Evolutionary conservation across 2,329 filamentous ascomycete species (phyloP), one percentile per base, ranked within the genome.

Genomic region (Mycogone perniciosa): DNA sequence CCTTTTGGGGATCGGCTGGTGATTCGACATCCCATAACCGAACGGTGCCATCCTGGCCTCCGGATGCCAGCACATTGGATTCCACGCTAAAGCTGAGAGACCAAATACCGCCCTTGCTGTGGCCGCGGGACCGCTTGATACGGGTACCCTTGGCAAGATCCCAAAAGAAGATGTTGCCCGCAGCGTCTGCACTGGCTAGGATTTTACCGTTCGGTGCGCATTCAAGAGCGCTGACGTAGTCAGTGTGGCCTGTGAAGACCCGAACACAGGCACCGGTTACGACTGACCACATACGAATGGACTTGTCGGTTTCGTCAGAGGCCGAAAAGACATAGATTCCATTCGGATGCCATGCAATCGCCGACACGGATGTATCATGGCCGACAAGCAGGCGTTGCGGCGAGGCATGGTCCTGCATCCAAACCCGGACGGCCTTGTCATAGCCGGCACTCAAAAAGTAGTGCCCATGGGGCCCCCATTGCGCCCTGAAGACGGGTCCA

Each of bases 271-370:
- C 84, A 30, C 93, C 93, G 7, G 86, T 92, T 8, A 83, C 80
- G n/a, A 96, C 81, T 7, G 90, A 85, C 93, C 93, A 99, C 92
- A 99, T 97, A 31, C 93, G 85, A 33, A 97, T 88, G 0, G 90
- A 93, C 67, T 92, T 92, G 68, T 99, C 82, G 6, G 76, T 80
- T 63, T 84, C 91, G 58, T 88, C 88, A 9, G 89, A 95, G 4
- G 88, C 90, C 0, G 93, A 96, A 68, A 99, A 96, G 41, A 96
- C 75, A 61, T 97, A 99, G 5, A 87, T 82, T 13, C 89, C 89
- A 64, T 99, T 99, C 0, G 92, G 89, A 62, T 99, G 93, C 84
- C 93, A 99, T 10, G 87, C 78, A n/a, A 96, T 77, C 40, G 85
- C 84, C 46, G 95, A 95, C n/a, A 96, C 88, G 59, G 89, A 86